phyloP scores from a whole-genome alignment of 2,329 filamentous ascomycete genomes.

The Clonostachys byssicola region DNA sequence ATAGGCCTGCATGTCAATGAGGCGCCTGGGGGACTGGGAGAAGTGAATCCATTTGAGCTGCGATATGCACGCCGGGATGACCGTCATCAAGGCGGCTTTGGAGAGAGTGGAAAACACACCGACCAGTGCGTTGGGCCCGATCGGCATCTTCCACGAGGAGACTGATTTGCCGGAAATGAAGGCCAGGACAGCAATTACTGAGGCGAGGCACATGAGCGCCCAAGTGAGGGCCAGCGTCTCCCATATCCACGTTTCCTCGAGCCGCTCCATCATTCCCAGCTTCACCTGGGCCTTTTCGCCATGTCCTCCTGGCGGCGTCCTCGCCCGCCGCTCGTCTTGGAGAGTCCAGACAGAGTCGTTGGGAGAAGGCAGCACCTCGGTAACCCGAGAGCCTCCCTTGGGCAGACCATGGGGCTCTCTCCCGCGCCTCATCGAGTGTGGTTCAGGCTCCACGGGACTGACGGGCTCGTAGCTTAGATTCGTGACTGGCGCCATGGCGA shows the following conservation, averaged over 20 bases:
- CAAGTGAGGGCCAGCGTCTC: slow-evolving; percentile 12
- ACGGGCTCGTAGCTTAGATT: no score
- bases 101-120: not conserved
- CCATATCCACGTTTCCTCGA: not conserved
- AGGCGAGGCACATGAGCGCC: slow-evolving; percentile 28
- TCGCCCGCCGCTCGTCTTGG: no score
- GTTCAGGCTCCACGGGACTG: no score
- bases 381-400: no score
- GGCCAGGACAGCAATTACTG: not conserved
- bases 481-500: no score
- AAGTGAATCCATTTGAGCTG: not conserved
- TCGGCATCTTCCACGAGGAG: not conserved
- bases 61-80: not conserved
- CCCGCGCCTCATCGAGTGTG: no score
- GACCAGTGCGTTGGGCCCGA: not conserved
- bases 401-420: no score
- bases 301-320: no score
- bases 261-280: not conserved
- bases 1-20: not conserved
- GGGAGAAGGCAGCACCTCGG: no score
- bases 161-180: not conserved
- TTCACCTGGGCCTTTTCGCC: no score
- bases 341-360: no score
- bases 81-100: not conserved
- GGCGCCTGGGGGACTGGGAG: not conserved